These are phyloP conservation scores for Canna indica DNA, from an alignment of 176 grass and related monocot species.

Conservation along the genomic window DNA sequence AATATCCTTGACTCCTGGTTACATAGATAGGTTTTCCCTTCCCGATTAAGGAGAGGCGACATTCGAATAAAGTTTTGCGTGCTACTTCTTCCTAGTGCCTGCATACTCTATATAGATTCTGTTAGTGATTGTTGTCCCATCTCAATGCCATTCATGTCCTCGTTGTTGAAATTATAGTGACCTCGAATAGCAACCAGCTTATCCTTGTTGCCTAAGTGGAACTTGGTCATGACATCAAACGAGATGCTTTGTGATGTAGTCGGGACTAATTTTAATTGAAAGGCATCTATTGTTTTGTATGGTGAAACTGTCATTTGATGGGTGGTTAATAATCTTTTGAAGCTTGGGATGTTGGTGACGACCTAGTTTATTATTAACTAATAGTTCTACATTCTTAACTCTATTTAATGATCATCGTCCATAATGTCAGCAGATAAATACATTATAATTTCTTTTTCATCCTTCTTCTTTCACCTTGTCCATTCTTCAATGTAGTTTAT, in stretches of 20 bases:
- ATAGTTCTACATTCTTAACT: neutral
- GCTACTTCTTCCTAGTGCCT: neutral
- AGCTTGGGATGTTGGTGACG: neutral
- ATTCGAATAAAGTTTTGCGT: neutral
- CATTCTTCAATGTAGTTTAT: conserved; percentile 19
- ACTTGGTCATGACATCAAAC: no score
- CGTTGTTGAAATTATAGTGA: neutral
- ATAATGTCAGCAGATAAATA: no score
- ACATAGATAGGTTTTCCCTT: neutral
- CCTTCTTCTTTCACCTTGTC: neutral
- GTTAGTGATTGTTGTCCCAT: no score
- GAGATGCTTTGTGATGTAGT: no score
- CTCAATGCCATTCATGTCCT: neutral
- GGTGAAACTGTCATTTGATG: no score
- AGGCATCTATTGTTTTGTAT: no score
- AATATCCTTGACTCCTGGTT: conserved; percentile 16
- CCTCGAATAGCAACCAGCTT: neutral
- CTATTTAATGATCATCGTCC: neutral
- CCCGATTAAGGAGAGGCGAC: neutral
- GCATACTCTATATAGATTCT: no score
- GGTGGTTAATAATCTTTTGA: no score
- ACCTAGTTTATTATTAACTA: neutral
- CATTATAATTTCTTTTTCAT: neutral
- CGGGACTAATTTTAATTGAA: no score
- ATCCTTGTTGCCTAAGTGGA: neutral